Conservation (phyloP, 2,329 filamentous ascomycete genomes). For the Aspergillus sp. region DNA sequence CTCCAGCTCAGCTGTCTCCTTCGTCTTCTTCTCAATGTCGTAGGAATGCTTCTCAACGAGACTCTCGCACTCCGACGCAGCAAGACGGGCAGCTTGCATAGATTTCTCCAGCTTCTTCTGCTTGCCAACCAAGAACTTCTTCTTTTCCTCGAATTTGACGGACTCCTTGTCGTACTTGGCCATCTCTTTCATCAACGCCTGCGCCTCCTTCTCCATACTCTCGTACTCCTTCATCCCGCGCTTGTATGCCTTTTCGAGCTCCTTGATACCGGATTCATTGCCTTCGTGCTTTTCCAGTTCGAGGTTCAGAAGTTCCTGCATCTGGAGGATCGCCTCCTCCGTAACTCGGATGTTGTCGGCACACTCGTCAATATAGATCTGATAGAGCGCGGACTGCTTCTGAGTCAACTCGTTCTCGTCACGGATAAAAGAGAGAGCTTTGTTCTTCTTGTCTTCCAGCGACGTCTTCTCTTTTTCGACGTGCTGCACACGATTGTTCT, state of each 20-base stretch:
- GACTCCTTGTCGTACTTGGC: conserved; percentile 92
- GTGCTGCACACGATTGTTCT: conserved; percentile 91
- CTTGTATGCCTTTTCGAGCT: conserved; percentile 80
- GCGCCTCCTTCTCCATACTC: conserved; percentile 74
- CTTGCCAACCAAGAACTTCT: conserved; percentile 87
- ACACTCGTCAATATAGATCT: conserved; percentile 85
- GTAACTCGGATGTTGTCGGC: conserved; percentile 85
- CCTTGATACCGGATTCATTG: conserved; percentile 84
- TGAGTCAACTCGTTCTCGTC: conserved; percentile 90
- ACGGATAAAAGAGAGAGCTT: conserved; percentile 80
- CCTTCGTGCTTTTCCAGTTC: conserved; percentile 92
- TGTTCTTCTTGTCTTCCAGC: conserved; percentile 95
- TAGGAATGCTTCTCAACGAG: conserved; percentile 73
- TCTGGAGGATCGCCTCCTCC: conserved; percentile 83
- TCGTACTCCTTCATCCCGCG: conserved; percentile 81
- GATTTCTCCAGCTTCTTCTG: conserved; percentile 93
- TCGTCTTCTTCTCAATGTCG: conserved; percentile 72
- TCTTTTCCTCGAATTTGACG: conserved; percentile 97
- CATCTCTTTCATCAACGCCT: conserved; percentile 78
- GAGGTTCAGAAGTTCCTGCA: conserved; percentile 79
- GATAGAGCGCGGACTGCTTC: conserved; percentile 90
- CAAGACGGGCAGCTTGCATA: conserved; percentile 71
- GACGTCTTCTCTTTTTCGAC: conserved; percentile 95
- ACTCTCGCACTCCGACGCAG: conserved; percentile 70
- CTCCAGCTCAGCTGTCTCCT: conserved; percentile 76